Base-by-base conservation (phyloP, 2,329 filamentous ascomycete genomes). In the Huntiella abstrusa region DNA sequence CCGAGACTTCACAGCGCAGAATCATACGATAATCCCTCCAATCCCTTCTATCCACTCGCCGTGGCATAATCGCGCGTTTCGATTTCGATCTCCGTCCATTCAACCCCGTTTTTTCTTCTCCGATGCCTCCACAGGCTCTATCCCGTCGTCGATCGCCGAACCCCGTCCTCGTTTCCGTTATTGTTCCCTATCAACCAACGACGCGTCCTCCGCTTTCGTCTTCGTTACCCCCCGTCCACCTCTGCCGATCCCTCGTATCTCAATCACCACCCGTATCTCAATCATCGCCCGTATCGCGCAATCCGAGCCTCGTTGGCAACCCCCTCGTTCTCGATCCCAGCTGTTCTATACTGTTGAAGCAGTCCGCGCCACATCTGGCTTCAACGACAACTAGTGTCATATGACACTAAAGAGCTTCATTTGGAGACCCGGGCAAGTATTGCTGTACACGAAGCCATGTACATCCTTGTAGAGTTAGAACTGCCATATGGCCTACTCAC, bases 61-160 rank as follows among this genome's bases (percentile, higher is more conserved):
- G 22, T 28, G 22, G 22, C 22, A 7, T 10, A 13, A 38, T 12
- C 52, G 54, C 54, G 55, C 58, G 54, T 57, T 51, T 55, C 52
- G 53, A 53, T 53, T 56, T 55, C 55, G 55, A 55, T 50, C 49
- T 55, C 54, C 58, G 54, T 54, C 54, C 51, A 53, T 15, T 28
- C 6, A 15, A 15, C 13, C 22, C 28, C n/a, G 32, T 43, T 15
- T 33, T 43, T 12, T 32, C 41, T 33, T n/a, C 39, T n/a, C 6
- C 39, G 39, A 19, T 16, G 12, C 17, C 39, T 22, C 22, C 22
- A 28, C 8, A 28, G 22, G 8, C 22, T 28, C 22, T 28, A 28
- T 22, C 13, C 39, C 39, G 12, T 16, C 39, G 19, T 22, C 39
- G 39, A 41, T 28, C 19, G 16, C 19, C 39, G 17, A 12, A 19